Percentiles rank a stretch among this genome's conserved stretches.
Evolutionary conservation across 2,329 filamentous ascomycete species (phyloP).

Genomic region (Fusarium sp.): DNA sequence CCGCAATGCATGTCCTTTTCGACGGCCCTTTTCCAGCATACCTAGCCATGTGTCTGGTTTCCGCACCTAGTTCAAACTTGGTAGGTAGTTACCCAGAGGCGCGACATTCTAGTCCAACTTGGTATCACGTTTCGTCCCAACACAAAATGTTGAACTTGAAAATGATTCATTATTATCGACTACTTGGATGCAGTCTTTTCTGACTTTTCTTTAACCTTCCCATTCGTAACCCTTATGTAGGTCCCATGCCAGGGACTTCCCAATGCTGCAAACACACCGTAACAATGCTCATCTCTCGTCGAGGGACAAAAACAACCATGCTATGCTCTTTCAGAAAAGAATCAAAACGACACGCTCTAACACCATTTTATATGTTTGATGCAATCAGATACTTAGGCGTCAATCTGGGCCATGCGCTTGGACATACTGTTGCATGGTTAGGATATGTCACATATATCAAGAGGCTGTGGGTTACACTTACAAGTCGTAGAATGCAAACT

Average conservation of each 20-base stretch:
- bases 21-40: constrained; percentile 1
- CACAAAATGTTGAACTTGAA: constrained; percentile 30
- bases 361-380: constrained; percentile 34
- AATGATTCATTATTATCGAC: constrained; percentile 46
- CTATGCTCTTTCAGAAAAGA: constrained; percentile 44
- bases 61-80: not conserved
- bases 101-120: too few species aligned
- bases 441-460: constrained; percentile 25
- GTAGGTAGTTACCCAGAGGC: not conserved
- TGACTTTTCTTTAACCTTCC: constrained; percentile 50
- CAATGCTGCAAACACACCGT: constrained; percentile 48
- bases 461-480: constrained; percentile 66
- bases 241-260: constrained; percentile 46
- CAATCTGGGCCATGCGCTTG: constrained; percentile 71
- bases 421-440: constrained; percentile 71
- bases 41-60: too few species aligned
- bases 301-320: constrained; percentile 42
- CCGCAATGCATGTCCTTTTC: constrained; percentile 2
- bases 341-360: constrained; percentile 39
- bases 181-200: constrained; percentile 46
- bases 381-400: constrained; percentile 34
- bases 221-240: constrained; percentile 38
- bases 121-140: not conserved
- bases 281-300: constrained; percentile 47
- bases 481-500: constrained; percentile 99